Evolutionary conservation across 2,329 filamentous ascomycete species (phyloP).

Genomic region (Aspergillus ustus): DNA sequence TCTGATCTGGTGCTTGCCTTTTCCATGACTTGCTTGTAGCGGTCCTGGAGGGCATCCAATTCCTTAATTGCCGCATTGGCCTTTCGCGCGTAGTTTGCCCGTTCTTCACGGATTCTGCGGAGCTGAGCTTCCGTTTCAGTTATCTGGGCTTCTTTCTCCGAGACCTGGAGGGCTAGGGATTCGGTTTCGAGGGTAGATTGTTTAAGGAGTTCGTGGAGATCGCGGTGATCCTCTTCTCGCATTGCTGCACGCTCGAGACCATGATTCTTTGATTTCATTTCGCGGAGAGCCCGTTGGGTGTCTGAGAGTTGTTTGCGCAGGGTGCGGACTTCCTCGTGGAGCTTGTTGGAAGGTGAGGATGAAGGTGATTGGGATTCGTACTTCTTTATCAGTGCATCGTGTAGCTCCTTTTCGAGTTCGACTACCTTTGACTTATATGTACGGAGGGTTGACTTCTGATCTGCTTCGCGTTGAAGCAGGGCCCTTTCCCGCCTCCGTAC

Average conservation of each 20-base stretch:
- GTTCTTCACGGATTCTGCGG: conserved; percentile 60
- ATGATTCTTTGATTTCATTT: conserved; percentile 57
- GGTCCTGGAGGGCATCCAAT: conserved; percentile 57
- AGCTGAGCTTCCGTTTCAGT: conserved; percentile 63
- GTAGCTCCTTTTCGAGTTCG: conserved; percentile 69
- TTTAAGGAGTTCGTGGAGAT: conserved; percentile 53
- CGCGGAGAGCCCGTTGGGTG: conserved; percentile 63
- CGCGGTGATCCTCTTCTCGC: conserved; percentile 48
- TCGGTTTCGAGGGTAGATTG: conserved; percentile 58
- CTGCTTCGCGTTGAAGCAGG: conserved; percentile 67
- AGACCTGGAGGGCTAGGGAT: conserved; percentile 73
- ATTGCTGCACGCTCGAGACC: conserved; percentile 57
- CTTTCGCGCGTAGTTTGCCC: conserved; percentile 46
- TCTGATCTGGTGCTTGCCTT: conserved; percentile 47
- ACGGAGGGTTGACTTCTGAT: conserved; percentile 66
- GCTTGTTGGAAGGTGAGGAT: conserved; percentile 52
- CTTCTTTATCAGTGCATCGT: conserved; percentile 62
- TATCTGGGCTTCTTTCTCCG: conserved; percentile 70
- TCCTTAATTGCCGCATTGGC: conserved; percentile 47
- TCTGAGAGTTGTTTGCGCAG: conserved; percentile 65
- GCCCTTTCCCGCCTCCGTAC: conserved; percentile 70
- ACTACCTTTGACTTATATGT: conserved; percentile 67
- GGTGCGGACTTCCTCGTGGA: conserved; percentile 59
- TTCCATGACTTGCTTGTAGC: conserved; percentile 66
- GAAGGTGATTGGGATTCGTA: conserved; percentile 57